A percentile compares a stretch with the other conserved stretches of the same genome.
phyloP scores from a whole-genome alignment of 164 flowering plant genomes.

The Nymphaea thermarum region DNA sequence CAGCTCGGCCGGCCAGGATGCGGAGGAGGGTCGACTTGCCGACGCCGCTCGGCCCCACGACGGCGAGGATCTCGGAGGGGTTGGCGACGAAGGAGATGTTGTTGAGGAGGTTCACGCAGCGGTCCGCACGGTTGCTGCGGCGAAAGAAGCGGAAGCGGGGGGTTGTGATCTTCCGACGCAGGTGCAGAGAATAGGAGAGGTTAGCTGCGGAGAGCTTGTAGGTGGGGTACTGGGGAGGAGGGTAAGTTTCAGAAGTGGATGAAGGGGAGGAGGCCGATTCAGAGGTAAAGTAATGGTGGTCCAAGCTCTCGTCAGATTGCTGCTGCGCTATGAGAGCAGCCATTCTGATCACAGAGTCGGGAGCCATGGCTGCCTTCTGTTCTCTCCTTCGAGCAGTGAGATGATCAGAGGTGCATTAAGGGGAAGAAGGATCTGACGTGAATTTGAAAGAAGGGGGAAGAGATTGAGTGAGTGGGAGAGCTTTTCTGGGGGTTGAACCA shows the following conservation, averaged over 20 bases:
- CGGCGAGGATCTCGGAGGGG: conserved; percentile 55
- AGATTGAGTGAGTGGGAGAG: neutral
- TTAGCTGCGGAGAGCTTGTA: conserved; percentile 32
- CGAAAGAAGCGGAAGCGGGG: conserved; percentile 6
- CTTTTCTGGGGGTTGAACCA: neutral
- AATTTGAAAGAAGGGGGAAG: neutral
- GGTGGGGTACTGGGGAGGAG: conserved; percentile 19
- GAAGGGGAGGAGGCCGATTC: conserved; percentile 1
- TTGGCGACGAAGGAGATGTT: conserved; percentile 59
- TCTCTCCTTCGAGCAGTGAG: neutral
- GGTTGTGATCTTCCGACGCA: conserved; percentile 9
- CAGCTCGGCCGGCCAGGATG: conserved; percentile 58
- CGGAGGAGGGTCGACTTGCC: conserved; percentile 79
- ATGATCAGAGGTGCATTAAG: neutral
- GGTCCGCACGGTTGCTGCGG: conserved; percentile 23
- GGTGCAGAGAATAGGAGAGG: conserved; percentile 36
- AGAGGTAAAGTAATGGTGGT: conserved; percentile 1
- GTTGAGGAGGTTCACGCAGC: conserved; percentile 31
- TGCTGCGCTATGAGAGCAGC: conserved; percentile 29
- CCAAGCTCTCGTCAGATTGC: conserved; percentile 1
- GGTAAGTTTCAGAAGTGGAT: conserved; percentile 10
- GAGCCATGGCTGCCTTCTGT: neutral
- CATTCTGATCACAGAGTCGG: conserved; percentile 4
- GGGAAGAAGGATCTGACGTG: neutral
- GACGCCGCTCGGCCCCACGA: conserved; percentile 91